Evolutionary conservation across 2,329 filamentous ascomycete genomes (phyloP).

Genomic region (Cytospora leucostoma): DNA sequence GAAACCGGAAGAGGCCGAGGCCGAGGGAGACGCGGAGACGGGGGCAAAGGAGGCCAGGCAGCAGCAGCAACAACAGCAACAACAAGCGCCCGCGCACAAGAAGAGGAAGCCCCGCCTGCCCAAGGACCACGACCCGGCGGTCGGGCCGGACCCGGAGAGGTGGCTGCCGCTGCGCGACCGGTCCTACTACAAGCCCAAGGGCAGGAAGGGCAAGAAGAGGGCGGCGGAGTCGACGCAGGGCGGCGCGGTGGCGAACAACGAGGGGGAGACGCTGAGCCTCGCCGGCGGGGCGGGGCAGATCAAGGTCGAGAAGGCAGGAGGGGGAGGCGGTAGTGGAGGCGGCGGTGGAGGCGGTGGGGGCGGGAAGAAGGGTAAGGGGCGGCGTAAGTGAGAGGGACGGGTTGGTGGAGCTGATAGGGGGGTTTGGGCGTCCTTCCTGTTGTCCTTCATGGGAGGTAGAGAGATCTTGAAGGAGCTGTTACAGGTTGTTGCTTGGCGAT

Average conservation of each 20-base stretch:
- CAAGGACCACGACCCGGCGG: conserved; percentile 74
- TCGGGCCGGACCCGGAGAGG: conserved; percentile 83
- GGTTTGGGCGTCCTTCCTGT: neutral
- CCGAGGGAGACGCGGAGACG: neutral
- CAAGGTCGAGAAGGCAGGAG: conserved; percentile 61
- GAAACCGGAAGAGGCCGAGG: conserved; percentile 5
- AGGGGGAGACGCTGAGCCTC: conserved; percentile 67
- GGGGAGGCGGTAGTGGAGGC: conserved; percentile 15
- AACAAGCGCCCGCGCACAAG: conserved; percentile 35
- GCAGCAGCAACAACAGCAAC: neutral
- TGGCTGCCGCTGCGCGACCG: conserved; percentile 92
- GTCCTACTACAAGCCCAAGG: conserved; percentile 85
- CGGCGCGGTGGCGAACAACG: conserved; percentile 72
- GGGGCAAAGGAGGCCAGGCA: neutral
- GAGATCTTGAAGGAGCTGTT: too few species aligned
- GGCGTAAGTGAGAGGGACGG: conserved; percentile 8
- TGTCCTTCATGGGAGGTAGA: too few species aligned
- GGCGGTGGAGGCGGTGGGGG: conserved; percentile 41
- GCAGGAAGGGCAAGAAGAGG: conserved; percentile 88
- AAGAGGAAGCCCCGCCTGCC: conserved; percentile 59
- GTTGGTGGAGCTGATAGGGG: neutral
- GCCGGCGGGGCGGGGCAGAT: conserved; percentile 64
- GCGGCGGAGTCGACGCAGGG: conserved; percentile 80
- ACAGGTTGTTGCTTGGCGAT: too few species aligned
- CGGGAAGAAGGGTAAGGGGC: conserved; percentile 41